Base-by-base conservation (phyloP, 2,329 filamentous ascomycete species). In the Fusarium pseudograminearum region DNA sequence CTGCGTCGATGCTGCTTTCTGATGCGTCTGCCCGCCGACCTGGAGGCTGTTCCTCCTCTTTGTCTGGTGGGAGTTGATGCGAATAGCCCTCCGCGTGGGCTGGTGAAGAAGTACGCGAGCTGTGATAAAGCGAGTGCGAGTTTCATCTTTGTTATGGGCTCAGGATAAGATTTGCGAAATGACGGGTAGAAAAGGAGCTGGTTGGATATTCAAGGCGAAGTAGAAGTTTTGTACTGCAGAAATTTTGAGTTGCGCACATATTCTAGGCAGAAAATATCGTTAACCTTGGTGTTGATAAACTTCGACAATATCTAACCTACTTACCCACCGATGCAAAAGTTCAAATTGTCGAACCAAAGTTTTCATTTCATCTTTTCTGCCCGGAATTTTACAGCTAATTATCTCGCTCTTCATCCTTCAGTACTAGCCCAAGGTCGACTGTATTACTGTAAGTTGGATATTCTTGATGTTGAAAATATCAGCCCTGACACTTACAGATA, bases 231-330 rank as follows among this genome's bases (percentile, higher is more conserved):
- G 10, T 28, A 28, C 26, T 28, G 9, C 4, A 20, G 28, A 5
- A 30, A 15, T 5, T 12, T 20, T 20, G 28, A 10, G 26, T 31
- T 46, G 44, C 15, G 8, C 12, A 3, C 5, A 31, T 31, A 31
- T 46, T 20, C 28, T 31, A 5, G 30, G 7, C 3, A 14, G 18
- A 30, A n/a, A 14, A 30, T 9, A 4, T 22, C 12, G 11, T 16
- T 10, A 52, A 52, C 48, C 33, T 52, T 52, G 48, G 33, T 52
- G 24, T 41, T 41, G 24, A 41, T 28, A 52, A 52, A 52, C 48
- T 52, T 41, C 18, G 34, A 14, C 18, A 40, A 12, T 34, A 20
- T 41, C 9, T n/a, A 52, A 20, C 24, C 12, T 41, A 22, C 33
- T 15, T 36, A 34, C 12, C 4, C 20, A 20, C 36, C 20, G 12